Base-by-base conservation (phyloP, 2,329 filamentous ascomycete species). In the Alternaria conjuncta region DNA sequence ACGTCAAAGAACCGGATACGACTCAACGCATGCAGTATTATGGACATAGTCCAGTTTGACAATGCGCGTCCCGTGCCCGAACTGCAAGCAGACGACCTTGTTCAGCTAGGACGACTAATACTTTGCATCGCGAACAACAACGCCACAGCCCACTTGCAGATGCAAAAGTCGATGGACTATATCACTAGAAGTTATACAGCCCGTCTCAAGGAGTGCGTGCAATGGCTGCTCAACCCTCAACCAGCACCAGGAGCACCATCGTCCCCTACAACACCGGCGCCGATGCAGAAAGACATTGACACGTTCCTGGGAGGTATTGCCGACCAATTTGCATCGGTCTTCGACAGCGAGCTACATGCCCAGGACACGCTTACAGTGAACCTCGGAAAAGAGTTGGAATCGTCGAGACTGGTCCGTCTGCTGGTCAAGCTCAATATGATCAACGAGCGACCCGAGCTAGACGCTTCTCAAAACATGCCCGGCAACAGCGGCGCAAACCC, bases 1-100 rank as follows among this genome's bases (percentile, higher is more conserved):
- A 97, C 95, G 0, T 92, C 93, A 47, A 97, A 95, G 81, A 96
- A 95, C 75, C 91, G 94, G 30, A 88, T 99, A 66, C 90, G 95
- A 30, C 84, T 99, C 45, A 95, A 92, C 74, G 94, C 92, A 15
- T 98, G 95, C 79, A 92, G 90, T 2, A 90, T 99, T 30, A 84
- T 97, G 63, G 96, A 99, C 75, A 93, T 99, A 32, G 87, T 97
- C 18, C 90, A 96, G 63, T 93, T 89, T 73, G 94, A 97, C 56
- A 84, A 86, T 30, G 86, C 88, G 55, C 88, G 88, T 23, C 85
- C 90, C 3, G 72, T 95, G 2, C 80, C 87, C 18, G 93, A 98
- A 41, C 85, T 96, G 1, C 96, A 99, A 76, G 89, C 93, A 71
- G 92, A 96, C 68, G 96, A 99, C 74, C 87, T 99, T 21, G 83